Evolutionary conservation across 2,329 filamentous ascomycete species (phyloP).

Genomic region (Hirsutella thompsonii): DNA sequence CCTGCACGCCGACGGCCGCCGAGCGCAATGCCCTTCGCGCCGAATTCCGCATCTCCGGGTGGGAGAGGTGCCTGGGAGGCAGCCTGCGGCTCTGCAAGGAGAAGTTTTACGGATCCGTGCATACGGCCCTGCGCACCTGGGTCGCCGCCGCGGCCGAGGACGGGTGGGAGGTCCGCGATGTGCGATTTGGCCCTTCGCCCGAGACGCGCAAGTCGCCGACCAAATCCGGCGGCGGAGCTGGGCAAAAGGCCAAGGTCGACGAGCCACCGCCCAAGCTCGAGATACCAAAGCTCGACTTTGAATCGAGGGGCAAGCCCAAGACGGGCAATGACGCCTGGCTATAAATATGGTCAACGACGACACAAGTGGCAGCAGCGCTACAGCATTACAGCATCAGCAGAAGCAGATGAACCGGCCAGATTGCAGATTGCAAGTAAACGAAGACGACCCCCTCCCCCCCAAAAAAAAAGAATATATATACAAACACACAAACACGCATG

Average conservation of each 20-base stretch:
- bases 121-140: constrained; percentile 82
- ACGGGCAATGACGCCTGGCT: constrained; percentile 19
- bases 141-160: constrained; percentile 78
- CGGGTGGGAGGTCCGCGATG: constrained; percentile 72
- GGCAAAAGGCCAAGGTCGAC: constrained; percentile 34
- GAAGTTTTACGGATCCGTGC: constrained; percentile 89
- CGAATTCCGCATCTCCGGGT: constrained; percentile 71
- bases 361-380: no score
- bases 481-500: no score
- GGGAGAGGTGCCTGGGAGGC: constrained; percentile 78
- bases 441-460: no score
- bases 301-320: constrained; percentile 19
- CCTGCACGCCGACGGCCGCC: constrained; percentile 55
- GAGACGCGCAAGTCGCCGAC: constrained; percentile 17
- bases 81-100: constrained; percentile 88
- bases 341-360: no score
- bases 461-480: no score
- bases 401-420: neutral
- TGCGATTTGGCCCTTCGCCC: constrained; percentile 55
- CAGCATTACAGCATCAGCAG: no score
- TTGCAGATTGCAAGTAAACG: no score
- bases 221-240: constrained; percentile 13
- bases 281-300: constrained; percentile 42
- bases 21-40: constrained; percentile 70
- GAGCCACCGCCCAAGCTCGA: constrained; percentile 45